These are phyloP conservation scores for Rheum nobile DNA, from an alignment of 148 eudicot genomes.

Conservation along the genomic window DNA sequence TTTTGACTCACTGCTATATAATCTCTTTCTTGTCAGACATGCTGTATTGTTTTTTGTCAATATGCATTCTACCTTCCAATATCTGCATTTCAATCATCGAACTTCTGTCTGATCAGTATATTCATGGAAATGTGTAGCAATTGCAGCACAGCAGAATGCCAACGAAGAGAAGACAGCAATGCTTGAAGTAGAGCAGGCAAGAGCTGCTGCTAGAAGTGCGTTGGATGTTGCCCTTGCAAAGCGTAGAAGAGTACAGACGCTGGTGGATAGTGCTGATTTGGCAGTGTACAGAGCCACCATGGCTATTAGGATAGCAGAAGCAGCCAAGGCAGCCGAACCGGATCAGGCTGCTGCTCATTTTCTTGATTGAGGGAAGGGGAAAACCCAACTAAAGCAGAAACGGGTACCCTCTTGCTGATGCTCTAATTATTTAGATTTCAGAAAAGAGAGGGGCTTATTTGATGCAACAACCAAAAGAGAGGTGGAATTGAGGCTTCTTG, in stretches of 20 bases:
- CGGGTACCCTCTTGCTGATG: background rate
- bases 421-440: background rate
- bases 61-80: background rate
- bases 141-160: slow-evolving; percentile 12
- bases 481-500: slow-evolving; percentile 1
- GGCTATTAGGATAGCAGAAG: slow-evolving; percentile 74
- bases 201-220: slow-evolving; percentile 43
- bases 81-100: background rate
- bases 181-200: slow-evolving; percentile 44
- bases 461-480: background rate
- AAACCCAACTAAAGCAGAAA: background rate
- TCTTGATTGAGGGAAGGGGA: slow-evolving; percentile 14
- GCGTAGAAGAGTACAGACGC: slow-evolving; percentile 61
- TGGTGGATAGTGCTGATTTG: slow-evolving; percentile 74
- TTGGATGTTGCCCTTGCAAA: slow-evolving; percentile 40
- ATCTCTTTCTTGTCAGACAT: too few species aligned
- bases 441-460: background rate
- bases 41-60: background rate
- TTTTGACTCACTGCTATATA: background rate
- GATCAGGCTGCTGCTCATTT: slow-evolving; percentile 24
- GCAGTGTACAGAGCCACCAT: slow-evolving; percentile 64
- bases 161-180: slow-evolving; percentile 31
- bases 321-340: slow-evolving; percentile 26
- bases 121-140: background rate
- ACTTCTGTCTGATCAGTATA: background rate